Conservation (phyloP, 2,329 filamentous ascomycete species). For the Stenocarpella maydis region DNA sequence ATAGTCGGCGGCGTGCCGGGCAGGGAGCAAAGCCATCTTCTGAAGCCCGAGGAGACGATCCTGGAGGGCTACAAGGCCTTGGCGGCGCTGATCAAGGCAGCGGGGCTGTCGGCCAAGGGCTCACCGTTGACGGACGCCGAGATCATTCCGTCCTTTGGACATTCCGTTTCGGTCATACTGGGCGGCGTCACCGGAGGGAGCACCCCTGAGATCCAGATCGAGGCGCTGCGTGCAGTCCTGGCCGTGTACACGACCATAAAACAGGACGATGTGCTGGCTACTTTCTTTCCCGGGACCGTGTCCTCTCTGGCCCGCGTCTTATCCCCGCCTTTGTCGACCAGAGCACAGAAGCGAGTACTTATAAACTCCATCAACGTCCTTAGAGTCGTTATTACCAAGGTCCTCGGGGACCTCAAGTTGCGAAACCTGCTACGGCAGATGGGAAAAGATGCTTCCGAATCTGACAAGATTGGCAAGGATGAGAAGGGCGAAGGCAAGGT, state of each 20-base stretch:
- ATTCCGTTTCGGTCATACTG: conserved; percentile 81
- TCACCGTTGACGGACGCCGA: conserved; percentile 61
- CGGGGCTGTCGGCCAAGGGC: conserved; percentile 59
- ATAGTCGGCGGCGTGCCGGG: conserved; percentile 78
- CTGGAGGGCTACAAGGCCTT: conserved; percentile 76
- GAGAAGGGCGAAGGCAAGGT: conserved; percentile 47
- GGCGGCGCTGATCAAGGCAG: conserved; percentile 67
- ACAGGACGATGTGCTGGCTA: conserved; percentile 79
- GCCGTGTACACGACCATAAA: conserved; percentile 70
- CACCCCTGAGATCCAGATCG: conserved; percentile 73
- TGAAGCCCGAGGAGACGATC: conserved; percentile 76
- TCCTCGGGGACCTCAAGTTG: conserved; percentile 66
- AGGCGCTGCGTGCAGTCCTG: conserved; percentile 72
- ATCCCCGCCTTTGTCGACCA: conserved; percentile 69
- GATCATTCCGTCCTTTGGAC: conserved; percentile 80
- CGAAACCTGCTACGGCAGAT: conserved; percentile 53
- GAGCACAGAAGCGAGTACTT: conserved; percentile 67
- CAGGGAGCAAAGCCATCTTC: conserved; percentile 53
- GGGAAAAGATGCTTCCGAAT: conserved; percentile 34
- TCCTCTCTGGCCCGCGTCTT: conserved; percentile 82
- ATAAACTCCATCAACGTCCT: conserved; percentile 68
- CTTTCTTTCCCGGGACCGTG: conserved; percentile 86
- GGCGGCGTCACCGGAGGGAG: conserved; percentile 73
- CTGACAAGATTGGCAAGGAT: conserved; percentile 41
- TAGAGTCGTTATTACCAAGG: conserved; percentile 59